These are phyloP conservation scores for Cladosporium austrohemisphaericum DNA, from an alignment of 2,329 filamentous ascomycete species.

Conservation along the genomic window DNA sequence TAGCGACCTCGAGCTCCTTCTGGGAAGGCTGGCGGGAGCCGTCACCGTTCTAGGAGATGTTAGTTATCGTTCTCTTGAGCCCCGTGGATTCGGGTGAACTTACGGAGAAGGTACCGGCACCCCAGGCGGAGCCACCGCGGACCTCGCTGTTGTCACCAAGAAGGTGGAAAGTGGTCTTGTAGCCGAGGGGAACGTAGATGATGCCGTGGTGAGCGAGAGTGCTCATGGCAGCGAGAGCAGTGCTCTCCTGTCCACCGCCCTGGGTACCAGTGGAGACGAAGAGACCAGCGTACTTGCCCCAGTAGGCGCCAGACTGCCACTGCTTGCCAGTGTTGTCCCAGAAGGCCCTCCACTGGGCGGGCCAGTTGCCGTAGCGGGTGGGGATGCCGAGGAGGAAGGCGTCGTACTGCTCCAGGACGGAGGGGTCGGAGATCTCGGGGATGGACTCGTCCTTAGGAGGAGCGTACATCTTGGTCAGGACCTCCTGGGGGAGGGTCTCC, in stretches of 20 bases:
- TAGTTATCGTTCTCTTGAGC: not conserved
- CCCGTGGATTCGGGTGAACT: constrained; percentile 25
- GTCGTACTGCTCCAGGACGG: constrained; percentile 70
- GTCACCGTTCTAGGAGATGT: constrained; percentile 47
- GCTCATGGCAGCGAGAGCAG: constrained; percentile 73
- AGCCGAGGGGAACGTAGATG: constrained; percentile 93
- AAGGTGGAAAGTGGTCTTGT: constrained; percentile 70
- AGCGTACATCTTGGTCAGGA: constrained; percentile 87
- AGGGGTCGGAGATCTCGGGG: constrained; percentile 56
- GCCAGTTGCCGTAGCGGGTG: constrained; percentile 95
- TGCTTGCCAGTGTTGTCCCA: constrained; percentile 68
- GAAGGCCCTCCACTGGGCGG: constrained; percentile 89
- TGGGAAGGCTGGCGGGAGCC: constrained; percentile 76
- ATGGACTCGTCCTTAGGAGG: constrained; percentile 68
- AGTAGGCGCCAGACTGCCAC: constrained; percentile 70
- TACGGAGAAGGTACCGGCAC: constrained; percentile 82
- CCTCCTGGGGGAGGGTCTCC: constrained; percentile 82
- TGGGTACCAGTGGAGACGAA: constrained; percentile 83
- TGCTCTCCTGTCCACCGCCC: constrained; percentile 92
- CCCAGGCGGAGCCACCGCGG: constrained; percentile 86
- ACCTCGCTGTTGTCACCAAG: constrained; percentile 72
- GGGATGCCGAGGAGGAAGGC: constrained; percentile 91
- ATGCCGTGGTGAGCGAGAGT: constrained; percentile 91
- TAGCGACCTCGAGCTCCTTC: constrained; percentile 75
- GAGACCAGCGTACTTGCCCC: constrained; percentile 84